Evolutionary conservation across 1,284 basidiomycete species (phyloP).

Genomic region (Ceratobasidium sp.): DNA sequence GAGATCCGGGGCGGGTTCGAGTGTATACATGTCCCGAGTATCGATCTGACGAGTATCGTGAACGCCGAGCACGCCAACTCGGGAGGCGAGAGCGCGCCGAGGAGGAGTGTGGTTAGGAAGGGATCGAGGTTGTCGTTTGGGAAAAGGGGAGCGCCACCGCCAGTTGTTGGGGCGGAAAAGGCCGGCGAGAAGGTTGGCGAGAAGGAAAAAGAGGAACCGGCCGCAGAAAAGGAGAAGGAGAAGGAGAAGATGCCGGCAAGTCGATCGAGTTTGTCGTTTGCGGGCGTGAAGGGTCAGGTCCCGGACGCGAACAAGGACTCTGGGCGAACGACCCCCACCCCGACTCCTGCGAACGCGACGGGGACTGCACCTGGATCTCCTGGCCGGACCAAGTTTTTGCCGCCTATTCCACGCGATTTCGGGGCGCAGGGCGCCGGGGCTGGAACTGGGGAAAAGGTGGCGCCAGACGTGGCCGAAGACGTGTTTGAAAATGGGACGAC

Average conservation of each 20-base stretch:
- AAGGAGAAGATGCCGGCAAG: slow-evolving; percentile 44
- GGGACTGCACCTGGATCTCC: slow-evolving; percentile 12
- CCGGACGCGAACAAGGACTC: not conserved
- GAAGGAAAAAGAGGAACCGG: slow-evolving; percentile 58
- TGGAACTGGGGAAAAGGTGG: slow-evolving; percentile 62
- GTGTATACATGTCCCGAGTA: slow-evolving; percentile 93
- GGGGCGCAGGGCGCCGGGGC: slow-evolving; percentile 47
- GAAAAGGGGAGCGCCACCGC: slow-evolving; percentile 56
- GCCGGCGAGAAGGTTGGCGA: not conserved
- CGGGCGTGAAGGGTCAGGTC: slow-evolving; percentile 1
- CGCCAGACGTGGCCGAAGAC: slow-evolving; percentile 72
- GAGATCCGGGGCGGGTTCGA: slow-evolving; percentile 94
- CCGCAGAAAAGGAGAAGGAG: slow-evolving; percentile 55
- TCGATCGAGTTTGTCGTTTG: slow-evolving; percentile 39
- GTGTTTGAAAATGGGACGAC: slow-evolving; percentile 77
- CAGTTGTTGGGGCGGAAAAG: slow-evolving; percentile 49
- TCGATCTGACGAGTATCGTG: slow-evolving; percentile 81
- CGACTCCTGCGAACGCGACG: not conserved
- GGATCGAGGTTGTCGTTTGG: slow-evolving; percentile 79
- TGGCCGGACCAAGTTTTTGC: slow-evolving; percentile 64
- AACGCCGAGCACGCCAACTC: not conserved
- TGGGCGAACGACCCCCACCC: slow-evolving; percentile 53
- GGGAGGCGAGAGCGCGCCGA: slow-evolving; percentile 50
- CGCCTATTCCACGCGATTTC: slow-evolving; percentile 77
- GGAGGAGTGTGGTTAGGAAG: slow-evolving; percentile 73